These are phyloP conservation scores for Nicotiana benthamiana DNA, from an alignment of 257 asterid genomes.

Conservation along the genomic window DNA sequence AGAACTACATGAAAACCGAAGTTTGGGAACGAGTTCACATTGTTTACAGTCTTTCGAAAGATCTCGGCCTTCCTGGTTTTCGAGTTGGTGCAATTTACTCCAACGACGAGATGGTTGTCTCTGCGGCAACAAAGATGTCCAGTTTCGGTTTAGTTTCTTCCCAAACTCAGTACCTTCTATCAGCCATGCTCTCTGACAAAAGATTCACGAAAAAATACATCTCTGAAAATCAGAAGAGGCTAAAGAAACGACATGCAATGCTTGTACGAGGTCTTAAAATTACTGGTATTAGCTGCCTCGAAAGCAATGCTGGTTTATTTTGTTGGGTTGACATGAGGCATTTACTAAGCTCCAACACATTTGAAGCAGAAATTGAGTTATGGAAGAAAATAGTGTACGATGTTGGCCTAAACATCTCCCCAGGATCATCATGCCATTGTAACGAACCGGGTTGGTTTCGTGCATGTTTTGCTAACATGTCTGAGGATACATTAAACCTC, in stretches of 20 bases:
- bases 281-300: constrained; percentile 45
- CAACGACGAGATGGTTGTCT: constrained; percentile 48
- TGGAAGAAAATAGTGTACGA: constrained; percentile 77
- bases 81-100: constrained; percentile 76
- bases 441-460: constrained; percentile 86
- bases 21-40: constrained; percentile 64
- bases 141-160: constrained; percentile 84
- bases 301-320: constrained; percentile 68
- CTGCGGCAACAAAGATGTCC: constrained; percentile 82
- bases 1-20: constrained; percentile 16
- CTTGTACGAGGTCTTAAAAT: constrained; percentile 40
- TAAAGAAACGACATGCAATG: constrained; percentile 49
- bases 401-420: constrained; percentile 73
- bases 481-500: constrained; percentile 46
- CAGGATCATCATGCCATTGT: constrained; percentile 85
- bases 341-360: constrained; percentile 32
- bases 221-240: constrained; percentile 39
- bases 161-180: constrained; percentile 59
- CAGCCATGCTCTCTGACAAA: constrained; percentile 62
- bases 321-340: constrained; percentile 91
- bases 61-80: constrained; percentile 84
- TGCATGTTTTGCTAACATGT: constrained; percentile 77
- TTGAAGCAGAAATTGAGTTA: constrained; percentile 60
- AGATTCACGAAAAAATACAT: constrained; percentile 43
- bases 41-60: constrained; percentile 81